Evolutionary conservation across 2,329 filamentous ascomycete genomes (phyloP).

Genomic region (Hypoxylon sp.): DNA sequence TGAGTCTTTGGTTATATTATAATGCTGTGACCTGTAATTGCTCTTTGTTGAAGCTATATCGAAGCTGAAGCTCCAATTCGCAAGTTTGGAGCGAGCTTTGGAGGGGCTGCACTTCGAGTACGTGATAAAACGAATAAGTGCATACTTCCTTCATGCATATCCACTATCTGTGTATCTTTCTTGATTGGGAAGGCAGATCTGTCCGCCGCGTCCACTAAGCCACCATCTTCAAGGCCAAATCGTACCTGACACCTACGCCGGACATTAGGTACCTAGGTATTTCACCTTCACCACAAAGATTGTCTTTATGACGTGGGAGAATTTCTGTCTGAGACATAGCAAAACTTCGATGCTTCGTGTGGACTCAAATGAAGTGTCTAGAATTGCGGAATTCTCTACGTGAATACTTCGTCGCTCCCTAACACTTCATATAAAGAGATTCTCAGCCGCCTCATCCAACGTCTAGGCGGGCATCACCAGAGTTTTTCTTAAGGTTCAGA

Average conservation of each 20-base stretch:
- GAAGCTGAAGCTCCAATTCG: constrained; percentile 30
- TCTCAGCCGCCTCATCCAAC: background rate
- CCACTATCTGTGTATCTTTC: constrained; percentile 18
- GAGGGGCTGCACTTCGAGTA: constrained; percentile 30
- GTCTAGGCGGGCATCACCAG: background rate
- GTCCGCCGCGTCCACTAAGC: constrained; percentile 2
- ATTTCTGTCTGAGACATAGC: background rate
- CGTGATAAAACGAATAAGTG: background rate
- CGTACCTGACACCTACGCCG: background rate
- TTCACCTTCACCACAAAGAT: background rate
- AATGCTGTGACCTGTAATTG: constrained; percentile 12
- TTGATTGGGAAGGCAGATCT: constrained; percentile 11
- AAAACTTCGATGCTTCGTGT: background rate
- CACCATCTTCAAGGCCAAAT: background rate
- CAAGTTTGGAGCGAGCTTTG: constrained; percentile 30
- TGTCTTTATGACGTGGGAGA: constrained; percentile 20
- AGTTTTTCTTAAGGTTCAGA: background rate
- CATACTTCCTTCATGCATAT: background rate
- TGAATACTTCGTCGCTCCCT: constrained; percentile 13
- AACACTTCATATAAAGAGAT: constrained; percentile 8
- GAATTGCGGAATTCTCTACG: background rate
- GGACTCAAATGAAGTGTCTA: constrained; percentile 16
- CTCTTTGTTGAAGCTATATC: constrained; percentile 20
- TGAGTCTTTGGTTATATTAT: constrained; percentile 34
- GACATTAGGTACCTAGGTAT: background rate